These are phyloP conservation scores for Phaeosphaeriaceae sp. DNA, from an alignment of 2,329 filamentous ascomycete species.

Conservation along the genomic window DNA sequence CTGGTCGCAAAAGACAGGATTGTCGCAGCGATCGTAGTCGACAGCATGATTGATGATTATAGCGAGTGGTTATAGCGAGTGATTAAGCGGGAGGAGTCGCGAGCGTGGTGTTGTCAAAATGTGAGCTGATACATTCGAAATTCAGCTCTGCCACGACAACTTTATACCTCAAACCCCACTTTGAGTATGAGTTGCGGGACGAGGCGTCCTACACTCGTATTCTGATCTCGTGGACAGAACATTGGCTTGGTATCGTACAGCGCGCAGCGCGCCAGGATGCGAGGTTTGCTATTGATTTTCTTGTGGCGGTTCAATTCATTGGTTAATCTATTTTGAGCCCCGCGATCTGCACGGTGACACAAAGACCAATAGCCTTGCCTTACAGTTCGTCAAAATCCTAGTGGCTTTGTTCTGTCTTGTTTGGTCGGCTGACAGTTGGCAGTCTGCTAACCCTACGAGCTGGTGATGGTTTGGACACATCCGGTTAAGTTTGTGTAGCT, in stretches of 20 bases:
- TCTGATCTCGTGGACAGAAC: neutral
- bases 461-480: neutral
- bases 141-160: neutral
- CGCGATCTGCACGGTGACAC: conserved; percentile 15
- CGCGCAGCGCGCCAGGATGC: conserved; percentile 9
- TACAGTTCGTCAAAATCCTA: neutral
- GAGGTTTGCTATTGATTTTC: conserved; percentile 14
- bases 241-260: neutral
- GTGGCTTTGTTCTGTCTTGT: neutral
- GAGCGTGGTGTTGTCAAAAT: neutral
- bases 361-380: conserved; percentile 14
- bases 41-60: conserved; percentile 18
- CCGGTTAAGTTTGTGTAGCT: neutral
- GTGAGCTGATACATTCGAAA: neutral
- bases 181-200: neutral
- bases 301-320: conserved; percentile 19
- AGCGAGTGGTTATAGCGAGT: conserved; percentile 8
- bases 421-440: conserved; percentile 5
- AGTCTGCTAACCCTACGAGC: neutral
- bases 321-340: conserved; percentile 22
- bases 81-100: conserved; percentile 2
- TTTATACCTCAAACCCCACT: neutral
- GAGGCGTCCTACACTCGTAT: neutral
- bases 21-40: conserved; percentile 17
- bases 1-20: conserved; percentile 10